Percentiles rank a stretch among this genome's conserved stretches.
These are phyloP conservation scores for Boletus barrowsii DNA, from an alignment of 768 basidiomycete species.

Conservation along the genomic window DNA sequence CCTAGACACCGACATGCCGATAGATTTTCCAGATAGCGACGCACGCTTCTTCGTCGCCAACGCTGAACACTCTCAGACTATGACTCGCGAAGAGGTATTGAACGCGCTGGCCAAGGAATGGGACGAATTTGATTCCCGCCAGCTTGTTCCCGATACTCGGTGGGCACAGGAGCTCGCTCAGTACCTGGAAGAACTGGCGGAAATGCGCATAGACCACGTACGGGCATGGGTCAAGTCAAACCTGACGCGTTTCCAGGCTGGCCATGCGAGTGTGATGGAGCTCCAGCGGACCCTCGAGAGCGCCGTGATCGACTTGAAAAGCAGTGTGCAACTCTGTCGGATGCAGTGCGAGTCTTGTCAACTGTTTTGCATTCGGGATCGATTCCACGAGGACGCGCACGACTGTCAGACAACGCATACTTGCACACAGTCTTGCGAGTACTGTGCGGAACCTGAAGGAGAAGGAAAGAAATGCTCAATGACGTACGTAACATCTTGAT, in stretches of 20 bases:
- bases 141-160: conserved; percentile 35
- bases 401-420: conserved; percentile 49
- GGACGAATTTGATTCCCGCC: conserved; percentile 32
- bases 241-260: conserved; percentile 44
- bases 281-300: conserved; percentile 44
- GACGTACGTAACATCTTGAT: conserved; percentile 35
- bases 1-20: conserved; percentile 46
- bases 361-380: conserved; percentile 45
- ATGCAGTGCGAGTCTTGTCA: conserved; percentile 47
- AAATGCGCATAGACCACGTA: conserved; percentile 46
- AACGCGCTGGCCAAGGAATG: conserved; percentile 27
- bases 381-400: conserved; percentile 46
- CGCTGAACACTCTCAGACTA: conserved; percentile 10
- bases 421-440: conserved; percentile 46
- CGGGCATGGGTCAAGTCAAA: conserved; percentile 50
- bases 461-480: conserved; percentile 39
- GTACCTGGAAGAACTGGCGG: conserved; percentile 42
- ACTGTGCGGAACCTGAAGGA: conserved; percentile 37
- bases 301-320: conserved; percentile 44
- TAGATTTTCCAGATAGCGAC: conserved; percentile 36
- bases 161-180: conserved; percentile 41
- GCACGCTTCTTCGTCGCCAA: conserved; percentile 35
- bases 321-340: conserved; percentile 50
- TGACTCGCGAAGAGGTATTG: conserved; percentile 11
- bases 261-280: conserved; percentile 43